Percentiles rank a stretch among this genome's conserved stretches.
Conservation (phyloP, 73 alveolate genomes). For the Paramecium biaurelia region DNA sequence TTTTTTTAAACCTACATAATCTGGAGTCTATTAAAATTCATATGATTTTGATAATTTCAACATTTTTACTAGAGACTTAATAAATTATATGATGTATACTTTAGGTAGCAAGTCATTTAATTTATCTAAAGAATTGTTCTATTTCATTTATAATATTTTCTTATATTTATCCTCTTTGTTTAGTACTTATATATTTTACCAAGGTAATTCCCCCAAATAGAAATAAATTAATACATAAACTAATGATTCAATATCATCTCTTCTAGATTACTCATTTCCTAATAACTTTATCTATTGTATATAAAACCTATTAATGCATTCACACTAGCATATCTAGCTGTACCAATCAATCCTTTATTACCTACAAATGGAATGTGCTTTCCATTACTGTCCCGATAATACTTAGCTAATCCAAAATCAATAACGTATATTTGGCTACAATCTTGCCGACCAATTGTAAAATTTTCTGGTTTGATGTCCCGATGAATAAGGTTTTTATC, state of each 20-base stretch:
- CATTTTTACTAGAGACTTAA: neutral
- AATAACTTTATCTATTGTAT: neutral
- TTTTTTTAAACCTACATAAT: neutral
- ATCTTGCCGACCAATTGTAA: constrained; percentile 62
- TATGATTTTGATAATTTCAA: neutral
- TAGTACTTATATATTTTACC: constrained; percentile 78
- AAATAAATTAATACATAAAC: constrained; percentile 83
- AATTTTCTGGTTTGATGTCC: constrained; percentile 82
- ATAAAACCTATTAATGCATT: constrained; percentile 66
- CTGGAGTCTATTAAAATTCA: neutral
- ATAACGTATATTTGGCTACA: constrained; percentile 77
- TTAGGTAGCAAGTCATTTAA: neutral
- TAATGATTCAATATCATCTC: constrained; percentile 87
- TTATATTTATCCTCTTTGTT: constrained; percentile 80
- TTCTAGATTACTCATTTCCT: constrained; percentile 75
- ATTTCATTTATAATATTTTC: constrained; percentile 74
- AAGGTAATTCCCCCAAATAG: constrained; percentile 81
- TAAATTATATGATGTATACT: neutral
- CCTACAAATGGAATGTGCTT: constrained; percentile 88
- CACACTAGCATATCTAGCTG: constrained; percentile 85
- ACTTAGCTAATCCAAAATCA: constrained; percentile 92
- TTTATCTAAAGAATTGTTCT: neutral
- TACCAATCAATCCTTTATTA: constrained; percentile 94
- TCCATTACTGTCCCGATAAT: constrained; percentile 83
- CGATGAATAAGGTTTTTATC: constrained; percentile 74